Evolutionary conservation across 768 basidiomycete species (phyloP), one percentile per base, ranked within the genome.

Genomic region (Lactarius tabidus): DNA sequence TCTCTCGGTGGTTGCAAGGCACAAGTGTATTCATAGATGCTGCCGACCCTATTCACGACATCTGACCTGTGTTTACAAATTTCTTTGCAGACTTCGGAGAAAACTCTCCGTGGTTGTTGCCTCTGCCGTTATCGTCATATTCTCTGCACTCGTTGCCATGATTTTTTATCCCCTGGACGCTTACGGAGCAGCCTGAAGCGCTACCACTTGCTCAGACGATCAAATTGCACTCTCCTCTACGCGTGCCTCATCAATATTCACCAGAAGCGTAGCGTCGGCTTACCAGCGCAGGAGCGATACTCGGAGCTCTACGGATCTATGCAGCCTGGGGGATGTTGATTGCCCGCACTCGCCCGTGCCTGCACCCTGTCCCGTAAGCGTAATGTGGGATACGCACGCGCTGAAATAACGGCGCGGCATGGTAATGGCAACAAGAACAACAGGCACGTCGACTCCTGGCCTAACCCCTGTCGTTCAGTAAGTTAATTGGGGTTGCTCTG

Each of bases 61-160:
- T 52, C 77, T 4, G 45, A 23, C 20, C 43, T n/a, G 12, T 23
- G n/a, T 9, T 6, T 45, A n/a, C n/a, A 15, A 26, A 12, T 48
- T 48, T 48, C n/a, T 48, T 23, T 9, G n/a, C n/a, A 12, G n/a
- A 10, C n/a, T 90, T 41, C 74, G 84, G 64, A 87, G 90, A 74
- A 88, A 85, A 74, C 77, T 82, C n/a, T 77, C 86, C n/a, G 81
- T 83, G 48, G 84, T 84, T 8, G 74, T 82, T 10, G 80, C 89
- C 18, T 87, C 90, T 64, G 75, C 79, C 35, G 58, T 85, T 23
- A 77, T 79, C 45, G 86, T 79, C 45, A 85, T 83, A 17, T 58
- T 87, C 43, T 68, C 80, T 35, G 81, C 70, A 1, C 78, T 88
- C 61, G 71, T 85, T 62, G 60, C 77, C 60, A 48, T 86, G 64